Evolutionary conservation across 2,329 filamentous ascomycete genomes (phyloP), one percentile per base, ranked within the genome.

Genomic region (Colletotrichum viniferum): DNA sequence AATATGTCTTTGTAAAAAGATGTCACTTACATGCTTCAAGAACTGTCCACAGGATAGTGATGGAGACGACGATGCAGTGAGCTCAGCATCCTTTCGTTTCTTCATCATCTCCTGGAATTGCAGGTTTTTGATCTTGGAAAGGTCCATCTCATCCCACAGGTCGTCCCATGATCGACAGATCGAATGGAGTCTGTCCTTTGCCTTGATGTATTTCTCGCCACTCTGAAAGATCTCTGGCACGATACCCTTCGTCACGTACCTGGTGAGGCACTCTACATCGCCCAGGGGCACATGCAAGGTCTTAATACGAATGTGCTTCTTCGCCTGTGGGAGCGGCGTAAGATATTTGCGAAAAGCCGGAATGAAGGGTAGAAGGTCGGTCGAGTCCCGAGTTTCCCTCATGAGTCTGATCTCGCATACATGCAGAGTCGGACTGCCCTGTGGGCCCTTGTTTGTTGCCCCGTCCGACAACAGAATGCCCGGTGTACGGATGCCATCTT

Each of bases 281-380:
- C 88, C 89, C 7, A 98, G 85, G 0, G 93, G 92, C 8, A 98
- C 90, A 71, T 94, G 92, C 6, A 90, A 85, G 3, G 91, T 90
- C 82, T 94, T 94, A 13, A 93, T 88, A 13, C 90, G 90, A 81
- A 98, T 91, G 24, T 95, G 90, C 74, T 89, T 90, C 78, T 92
- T 92, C 18, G 87, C 88, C 69, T 92, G 90, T 2, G 95, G 94
- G 1, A 98, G 83, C 14, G 90, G 87, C 13, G 92, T 90, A 78
- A 97, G 92, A 61, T 93, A 87, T 56, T 88, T 88, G 16, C 94
- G 90, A 82, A 97, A 95, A 1, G 87, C 86, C 6, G 94, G 90
- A 3, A 98, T 85, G 81, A 96, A 98, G 0, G 97, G 96, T 13
- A 99, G 87, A 43, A 97, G 88, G 81, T 98, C 96, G n/a, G 93